phyloP scores from a whole-genome alignment of 1,139 yeast genomes.

The Hyphopichia burtonii region DNA sequence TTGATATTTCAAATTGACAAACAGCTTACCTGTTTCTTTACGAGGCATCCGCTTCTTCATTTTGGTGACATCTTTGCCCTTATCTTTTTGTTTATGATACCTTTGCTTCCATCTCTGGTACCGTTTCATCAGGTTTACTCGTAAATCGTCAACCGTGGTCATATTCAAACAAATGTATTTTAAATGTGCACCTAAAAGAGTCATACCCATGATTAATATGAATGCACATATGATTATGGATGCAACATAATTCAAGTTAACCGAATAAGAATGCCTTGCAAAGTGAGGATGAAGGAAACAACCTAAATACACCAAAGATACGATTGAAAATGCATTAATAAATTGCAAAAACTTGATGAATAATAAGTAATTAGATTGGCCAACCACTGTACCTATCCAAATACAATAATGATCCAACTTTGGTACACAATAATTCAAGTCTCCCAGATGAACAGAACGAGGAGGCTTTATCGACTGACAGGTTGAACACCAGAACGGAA shows the following conservation, averaged over 20 bases:
- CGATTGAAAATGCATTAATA: constrained; percentile 31
- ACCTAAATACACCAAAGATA: constrained; percentile 23
- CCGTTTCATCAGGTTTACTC: constrained; percentile 22
- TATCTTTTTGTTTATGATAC: neutral
- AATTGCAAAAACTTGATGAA: constrained; percentile 50
- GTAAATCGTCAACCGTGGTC: constrained; percentile 45
- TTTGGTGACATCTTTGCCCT: constrained; percentile 1
- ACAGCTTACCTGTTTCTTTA: constrained; percentile 30
- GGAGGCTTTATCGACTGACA: constrained; percentile 55
- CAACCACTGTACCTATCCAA: constrained; percentile 62
- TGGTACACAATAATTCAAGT: constrained; percentile 46
- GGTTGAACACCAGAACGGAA: constrained; percentile 58
- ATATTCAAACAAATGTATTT: constrained; percentile 39
- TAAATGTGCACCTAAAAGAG: constrained; percentile 35
- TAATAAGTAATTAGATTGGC: constrained; percentile 50
- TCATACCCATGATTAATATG: constrained; percentile 32
- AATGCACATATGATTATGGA: constrained; percentile 19
- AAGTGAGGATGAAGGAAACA: constrained; percentile 26
- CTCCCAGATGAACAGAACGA: constrained; percentile 57
- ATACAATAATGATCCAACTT: constrained; percentile 67
- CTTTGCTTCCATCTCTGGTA: constrained; percentile 20
- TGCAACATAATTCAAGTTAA: constrained; percentile 46
- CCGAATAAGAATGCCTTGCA: constrained; percentile 15
- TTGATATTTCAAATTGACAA: constrained; percentile 26
- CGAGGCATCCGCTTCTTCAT: constrained; percentile 18